Base-by-base conservation (phyloP, 495 filamentous ascomycete genomes). In the Delitschia confertaspora region DNA sequence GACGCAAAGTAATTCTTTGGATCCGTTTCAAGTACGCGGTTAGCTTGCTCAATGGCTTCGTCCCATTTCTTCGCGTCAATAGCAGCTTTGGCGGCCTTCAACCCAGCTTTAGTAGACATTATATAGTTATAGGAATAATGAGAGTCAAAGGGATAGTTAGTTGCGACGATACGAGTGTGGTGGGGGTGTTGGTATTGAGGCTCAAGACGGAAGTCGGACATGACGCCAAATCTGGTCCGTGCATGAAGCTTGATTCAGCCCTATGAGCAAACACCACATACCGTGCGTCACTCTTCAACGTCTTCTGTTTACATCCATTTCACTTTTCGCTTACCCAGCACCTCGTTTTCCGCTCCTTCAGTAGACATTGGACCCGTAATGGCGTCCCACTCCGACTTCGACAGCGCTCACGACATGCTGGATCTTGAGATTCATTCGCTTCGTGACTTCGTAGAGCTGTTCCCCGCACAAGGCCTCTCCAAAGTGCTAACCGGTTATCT, bases 1-100 rank as follows among this genome's bases (percentile, higher is more conserved):
- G 62, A 89, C 82, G 79, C 85, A 63, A 85, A 79, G 62, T 94
- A 94, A 59, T 80, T 89, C 38, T 80, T 71, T 16, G 80, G 66
- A 49, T 98, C 88, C 49, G 73, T 70, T 23, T 77, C 63, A 38
- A 95, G 65, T 27, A 88, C 60, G 25, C 64, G 71, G 51, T 79
- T 72, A 13, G 81, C 78, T 53, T 85, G 76, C 14, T 72, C 65
- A 38, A 80, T 70, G 24, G 83, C 86, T 45, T 75, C 73, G 52
- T 77, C 74, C 68, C 79, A 96, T 53, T 93, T 83, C 46, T 83
- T 75, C 24, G 80, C 73, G 59, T 89, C 83, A 44, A 95, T 68
- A 38, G 83, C 81, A 34, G 78, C 71, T 57, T 82, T 83, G 42
- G 87, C 83, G 42, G 83, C 80, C 64, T 93, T 96, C 43, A 96